Conservation (phyloP, 495 filamentous ascomycete species). For the Cryomyces minteri region DNA sequence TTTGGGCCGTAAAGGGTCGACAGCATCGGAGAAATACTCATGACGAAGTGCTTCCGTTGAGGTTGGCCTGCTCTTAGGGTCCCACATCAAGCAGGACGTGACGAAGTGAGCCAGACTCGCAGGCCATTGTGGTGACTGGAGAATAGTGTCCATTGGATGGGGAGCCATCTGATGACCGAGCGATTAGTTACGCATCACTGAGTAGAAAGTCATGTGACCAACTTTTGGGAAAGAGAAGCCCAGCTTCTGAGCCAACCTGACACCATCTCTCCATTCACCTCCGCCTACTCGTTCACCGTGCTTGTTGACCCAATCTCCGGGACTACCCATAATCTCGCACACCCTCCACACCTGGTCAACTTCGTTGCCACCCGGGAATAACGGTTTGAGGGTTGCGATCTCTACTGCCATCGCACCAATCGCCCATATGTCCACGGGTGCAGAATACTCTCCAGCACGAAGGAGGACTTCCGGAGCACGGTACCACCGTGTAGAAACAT, state of each 20-base stretch:
- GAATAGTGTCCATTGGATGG: constrained; percentile 87
- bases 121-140: constrained; percentile 84
- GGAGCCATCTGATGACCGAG: constrained; percentile 62
- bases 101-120: constrained; percentile 76
- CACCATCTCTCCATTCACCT: constrained; percentile 95
- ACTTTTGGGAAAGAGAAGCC: constrained; percentile 96
- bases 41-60: constrained; percentile 82
- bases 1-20: constrained; percentile 84
- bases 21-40: constrained; percentile 90
- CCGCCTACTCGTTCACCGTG: constrained; percentile 72
- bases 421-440: constrained; percentile 97
- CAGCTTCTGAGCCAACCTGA: constrained; percentile 78
- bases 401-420: constrained; percentile 99
- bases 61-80: constrained; percentile 86
- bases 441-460: constrained; percentile 90
- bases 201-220: constrained; percentile 6
- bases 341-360: constrained; percentile 99
- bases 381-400: constrained; percentile 87
- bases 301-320: constrained; percentile 94
- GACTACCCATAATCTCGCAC: constrained; percentile 99
- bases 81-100: constrained; percentile 99
- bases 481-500: constrained; percentile 98
- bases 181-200: not conserved
- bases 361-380: constrained; percentile 96
- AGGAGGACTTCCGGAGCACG: constrained; percentile 91